These are phyloP conservation scores for Pleurotus tuber-regium DNA, from an alignment of 768 basidiomycete species.

Conservation along the genomic window DNA sequence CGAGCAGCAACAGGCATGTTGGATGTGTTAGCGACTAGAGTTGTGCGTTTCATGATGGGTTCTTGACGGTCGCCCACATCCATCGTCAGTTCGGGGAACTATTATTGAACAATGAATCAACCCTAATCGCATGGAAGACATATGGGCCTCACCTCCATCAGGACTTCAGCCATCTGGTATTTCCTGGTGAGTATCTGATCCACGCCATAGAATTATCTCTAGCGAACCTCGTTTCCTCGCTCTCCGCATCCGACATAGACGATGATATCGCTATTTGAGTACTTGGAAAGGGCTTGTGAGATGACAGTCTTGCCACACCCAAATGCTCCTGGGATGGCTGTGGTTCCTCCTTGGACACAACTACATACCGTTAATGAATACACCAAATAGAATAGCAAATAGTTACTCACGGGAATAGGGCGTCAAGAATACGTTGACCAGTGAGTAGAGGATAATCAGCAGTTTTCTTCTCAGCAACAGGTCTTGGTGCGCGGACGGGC, in stretches of 20 bases:
- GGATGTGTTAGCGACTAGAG: slow-evolving; percentile 97
- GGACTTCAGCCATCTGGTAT: slow-evolving; percentile 89
- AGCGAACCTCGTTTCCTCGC: slow-evolving; percentile 87
- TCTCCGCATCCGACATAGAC: slow-evolving; percentile 99
- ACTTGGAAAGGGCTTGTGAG: slow-evolving; percentile 96
- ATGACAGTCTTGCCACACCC: slow-evolving; percentile 99
- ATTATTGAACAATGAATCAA: slow-evolving; percentile 9
- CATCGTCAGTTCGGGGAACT: slow-evolving; percentile 92
- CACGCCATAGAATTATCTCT: neutral
- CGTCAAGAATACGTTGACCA: slow-evolving; percentile 95
- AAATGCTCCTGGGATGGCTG: slow-evolving; percentile 98
- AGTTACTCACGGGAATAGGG: slow-evolving; percentile 83
- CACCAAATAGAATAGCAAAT: slow-evolving; percentile 6
- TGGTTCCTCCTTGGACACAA: slow-evolving; percentile 96
- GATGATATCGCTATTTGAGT: slow-evolving; percentile 98
- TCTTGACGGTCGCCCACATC: slow-evolving; percentile 91
- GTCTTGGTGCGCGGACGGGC: slow-evolving; percentile 98
- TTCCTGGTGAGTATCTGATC: neutral
- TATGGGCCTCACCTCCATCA: slow-evolving; percentile 75
- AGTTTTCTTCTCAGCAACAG: slow-evolving; percentile 92
- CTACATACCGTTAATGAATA: slow-evolving; percentile 30
- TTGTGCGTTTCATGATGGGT: slow-evolving; percentile 99
- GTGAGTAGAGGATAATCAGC: slow-evolving; percentile 91
- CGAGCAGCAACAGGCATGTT: slow-evolving; percentile 99
- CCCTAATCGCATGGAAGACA: neutral